A percentile compares a stretch with the other conserved stretches of the same genome.
These are phyloP conservation scores for Suaeda aralocaspica DNA, from an alignment of 148 eudicot species.

Conservation along the genomic window DNA sequence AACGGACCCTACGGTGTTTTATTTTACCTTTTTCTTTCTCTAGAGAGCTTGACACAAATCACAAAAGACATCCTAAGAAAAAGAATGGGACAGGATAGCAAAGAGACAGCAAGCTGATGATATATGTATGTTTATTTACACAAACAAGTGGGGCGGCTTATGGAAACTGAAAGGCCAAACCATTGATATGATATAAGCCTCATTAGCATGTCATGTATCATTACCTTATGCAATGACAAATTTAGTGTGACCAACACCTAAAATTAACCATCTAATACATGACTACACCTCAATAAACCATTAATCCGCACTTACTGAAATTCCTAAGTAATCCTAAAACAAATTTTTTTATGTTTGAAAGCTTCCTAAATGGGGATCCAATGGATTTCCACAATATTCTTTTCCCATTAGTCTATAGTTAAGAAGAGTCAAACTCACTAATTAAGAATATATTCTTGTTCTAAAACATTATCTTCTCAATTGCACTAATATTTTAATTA, in stretches of 20 bases:
- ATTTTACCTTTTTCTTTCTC: no score
- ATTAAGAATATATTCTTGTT: neutral
- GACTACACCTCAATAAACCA: neutral
- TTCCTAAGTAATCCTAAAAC: neutral
- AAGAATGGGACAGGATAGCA: conserved; percentile 12
- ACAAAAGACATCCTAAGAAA: conserved; percentile 21
- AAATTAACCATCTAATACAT: neutral
- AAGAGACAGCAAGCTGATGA: conserved; percentile 3
- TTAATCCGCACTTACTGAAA: neutral
- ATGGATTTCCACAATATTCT: conserved; percentile 20
- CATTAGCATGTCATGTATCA: conserved; percentile 13
- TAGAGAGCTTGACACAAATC: conserved; percentile 4
- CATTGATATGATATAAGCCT: neutral
- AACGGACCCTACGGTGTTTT: no score
- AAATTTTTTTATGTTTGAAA: neutral
- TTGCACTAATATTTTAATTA: neutral
- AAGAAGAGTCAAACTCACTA: conserved; percentile 15
- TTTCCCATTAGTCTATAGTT: neutral
- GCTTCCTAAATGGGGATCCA: conserved; percentile 24
- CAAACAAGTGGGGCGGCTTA: conserved; percentile 28
- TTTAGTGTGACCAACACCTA: no score
- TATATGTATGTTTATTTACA: conserved; percentile 4
- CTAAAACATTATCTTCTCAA: neutral
- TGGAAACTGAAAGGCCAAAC: conserved; percentile 2
- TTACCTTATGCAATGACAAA: no score